Base-by-base conservation (phyloP, 768 basidiomycete species). In the Phlebiopsis gigantea region DNA sequence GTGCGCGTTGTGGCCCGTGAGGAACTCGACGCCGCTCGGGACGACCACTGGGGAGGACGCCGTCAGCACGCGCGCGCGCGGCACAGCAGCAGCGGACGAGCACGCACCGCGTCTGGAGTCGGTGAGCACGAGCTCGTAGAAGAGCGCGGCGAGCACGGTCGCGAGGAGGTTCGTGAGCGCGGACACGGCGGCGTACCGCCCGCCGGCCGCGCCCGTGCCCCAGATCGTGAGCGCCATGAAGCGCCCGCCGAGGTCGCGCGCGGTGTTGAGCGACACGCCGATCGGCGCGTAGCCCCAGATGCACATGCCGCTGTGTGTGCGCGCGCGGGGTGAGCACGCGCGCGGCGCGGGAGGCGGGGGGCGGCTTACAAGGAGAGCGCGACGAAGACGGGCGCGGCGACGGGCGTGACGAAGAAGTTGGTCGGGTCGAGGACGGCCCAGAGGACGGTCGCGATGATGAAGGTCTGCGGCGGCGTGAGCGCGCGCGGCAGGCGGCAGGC, bases 81-180 rank as follows among this genome's bases (percentile, higher is more conserved):
- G 14, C 43, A 56, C 10, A 45, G n/a, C 5, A 51, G 42, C n/a
- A 39, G 34, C 4, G 34, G 8, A 9, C 34, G 8, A 39, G 17
- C 17, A 59, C 78, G 57, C 62, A 83, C 84, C 81, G 68, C 84
- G 71, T 59, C 79, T 77, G 10, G 81, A 81, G 65, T 87, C 86
- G 12, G 74, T 65, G 24, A 88, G 70, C 66, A 87, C 73, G 9
- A 76, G 57, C 57, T 85, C 81, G 55, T 87, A 85, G 29, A 85
- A 55, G 51, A 73, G 56, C 31, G 72, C 77, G 19, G 76, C 83
- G 44, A 84, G 67, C 24, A 85, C 46, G 10, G 78, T 87, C 2
- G 83, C 82, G 4, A 82, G 83, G 60, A 87, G 82, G 62, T 84
- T 87, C 0, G 82, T 82, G 41, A 87, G 74, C 1, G 86, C 82